A percentile compares a stretch with the other conserved stretches of the same genome.
Conservation (phyloP, 2,329 filamentous ascomycete genomes). For the Exophiala sp. region DNA sequence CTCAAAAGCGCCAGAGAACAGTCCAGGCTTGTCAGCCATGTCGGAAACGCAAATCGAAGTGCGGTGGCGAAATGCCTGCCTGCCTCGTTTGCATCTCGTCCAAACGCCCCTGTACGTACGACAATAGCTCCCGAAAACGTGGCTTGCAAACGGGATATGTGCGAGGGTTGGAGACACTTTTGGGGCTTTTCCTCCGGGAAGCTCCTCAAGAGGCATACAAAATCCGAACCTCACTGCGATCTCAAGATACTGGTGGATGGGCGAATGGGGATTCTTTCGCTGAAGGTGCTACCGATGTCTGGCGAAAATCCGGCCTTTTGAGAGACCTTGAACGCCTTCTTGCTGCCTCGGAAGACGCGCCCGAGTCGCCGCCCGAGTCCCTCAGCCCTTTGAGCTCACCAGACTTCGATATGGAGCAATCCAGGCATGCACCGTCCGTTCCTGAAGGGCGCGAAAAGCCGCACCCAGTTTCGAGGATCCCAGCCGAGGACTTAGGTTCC, state of each 20-base stretch:
- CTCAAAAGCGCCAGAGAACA: conserved; percentile 26
- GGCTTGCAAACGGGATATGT: conserved; percentile 42
- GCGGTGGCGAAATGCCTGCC: conserved; percentile 42
- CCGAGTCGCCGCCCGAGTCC: neutral
- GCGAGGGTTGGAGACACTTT: conserved; percentile 38
- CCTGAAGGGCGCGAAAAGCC: neutral
- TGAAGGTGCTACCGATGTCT: neutral
- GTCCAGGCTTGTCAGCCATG: conserved; percentile 40
- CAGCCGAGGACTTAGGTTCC: neutral
- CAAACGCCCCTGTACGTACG: conserved; percentile 12
- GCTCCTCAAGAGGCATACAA: neutral
- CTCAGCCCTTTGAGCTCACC: neutral
- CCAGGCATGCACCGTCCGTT: neutral
- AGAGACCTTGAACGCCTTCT: conserved; percentile 10
- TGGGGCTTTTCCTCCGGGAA: neutral
- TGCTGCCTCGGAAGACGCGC: conserved; percentile 12
- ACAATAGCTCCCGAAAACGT: conserved; percentile 36
- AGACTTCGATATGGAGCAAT: neutral
- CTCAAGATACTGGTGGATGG: neutral
- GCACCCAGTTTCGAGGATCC: neutral
- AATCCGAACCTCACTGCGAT: neutral
- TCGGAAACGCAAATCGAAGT: conserved; percentile 46
- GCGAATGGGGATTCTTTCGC: conserved; percentile 19
- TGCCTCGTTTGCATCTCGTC: conserved; percentile 40
- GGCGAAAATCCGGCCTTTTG: conserved; percentile 3